phyloP scores from a whole-genome alignment of 106 monocot species.

The Dendrobium chrysotoxum region DNA sequence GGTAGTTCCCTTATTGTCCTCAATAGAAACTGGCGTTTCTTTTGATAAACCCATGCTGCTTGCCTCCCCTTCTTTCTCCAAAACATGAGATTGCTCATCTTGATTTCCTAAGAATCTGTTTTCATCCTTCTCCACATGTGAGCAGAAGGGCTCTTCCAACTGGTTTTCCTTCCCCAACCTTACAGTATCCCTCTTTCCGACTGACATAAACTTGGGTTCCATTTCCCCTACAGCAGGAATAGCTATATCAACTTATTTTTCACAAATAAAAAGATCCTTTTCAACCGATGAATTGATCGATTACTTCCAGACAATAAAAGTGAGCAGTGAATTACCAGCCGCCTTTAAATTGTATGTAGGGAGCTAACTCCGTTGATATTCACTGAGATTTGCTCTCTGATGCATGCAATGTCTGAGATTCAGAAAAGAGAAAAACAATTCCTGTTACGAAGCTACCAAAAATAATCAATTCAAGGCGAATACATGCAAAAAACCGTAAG shows the following conservation, averaged over 20 bases:
- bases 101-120: background rate
- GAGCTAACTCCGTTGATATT: background rate
- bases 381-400: background rate
- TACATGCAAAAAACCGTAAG: background rate
- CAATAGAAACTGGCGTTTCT: background rate
- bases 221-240: background rate
- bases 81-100: background rate
- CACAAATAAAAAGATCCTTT: background rate
- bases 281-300: background rate
- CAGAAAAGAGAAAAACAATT: background rate
- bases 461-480: background rate
- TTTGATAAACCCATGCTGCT: background rate
- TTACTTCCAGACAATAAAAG: background rate
- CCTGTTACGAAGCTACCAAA: background rate
- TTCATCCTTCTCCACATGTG: background rate
- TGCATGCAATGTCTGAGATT: background rate
- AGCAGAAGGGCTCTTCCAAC: background rate
- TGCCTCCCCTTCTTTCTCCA: background rate
- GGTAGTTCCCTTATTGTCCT: background rate
- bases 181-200: slow-evolving; percentile 2
- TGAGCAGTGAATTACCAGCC: background rate
- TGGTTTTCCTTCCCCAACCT: background rate
- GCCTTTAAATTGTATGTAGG: background rate
- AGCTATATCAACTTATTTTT: background rate
- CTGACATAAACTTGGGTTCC: background rate